Percentiles rank a stretch among this genome's conserved stretches.
These are phyloP conservation scores for Gardenia jasminoides DNA, from an alignment of 257 asterid genomes.

Conservation along the genomic window DNA sequence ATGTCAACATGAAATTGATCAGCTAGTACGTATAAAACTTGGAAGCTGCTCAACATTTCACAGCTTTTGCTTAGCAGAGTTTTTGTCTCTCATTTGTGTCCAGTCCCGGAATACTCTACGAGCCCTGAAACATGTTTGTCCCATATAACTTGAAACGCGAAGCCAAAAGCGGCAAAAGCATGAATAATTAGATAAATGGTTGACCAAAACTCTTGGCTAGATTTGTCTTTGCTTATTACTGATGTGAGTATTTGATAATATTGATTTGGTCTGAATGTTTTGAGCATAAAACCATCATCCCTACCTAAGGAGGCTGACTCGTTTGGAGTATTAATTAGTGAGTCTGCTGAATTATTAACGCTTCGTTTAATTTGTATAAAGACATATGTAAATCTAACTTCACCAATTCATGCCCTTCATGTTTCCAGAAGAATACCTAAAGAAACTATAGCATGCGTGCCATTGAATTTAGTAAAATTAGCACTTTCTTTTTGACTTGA, in stretches of 20 bases:
- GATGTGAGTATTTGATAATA: neutral
- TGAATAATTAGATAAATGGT: too few species aligned
- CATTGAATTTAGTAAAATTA: too few species aligned
- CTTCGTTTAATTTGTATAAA: neutral
- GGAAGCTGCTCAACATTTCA: neutral
- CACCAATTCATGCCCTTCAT: neutral
- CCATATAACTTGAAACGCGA: neutral
- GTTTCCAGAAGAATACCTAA: neutral
- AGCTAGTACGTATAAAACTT: neutral
- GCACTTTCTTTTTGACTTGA: neutral
- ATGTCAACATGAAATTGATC: neutral
- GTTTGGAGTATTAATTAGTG: constrained; percentile 2
- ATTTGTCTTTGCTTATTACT: too few species aligned
- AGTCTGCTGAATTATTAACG: neutral
- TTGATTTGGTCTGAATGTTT: neutral
- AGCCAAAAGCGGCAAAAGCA: constrained; percentile 11
- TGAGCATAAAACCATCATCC: neutral
- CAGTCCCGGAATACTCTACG: too few species aligned
- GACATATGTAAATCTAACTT: neutral
- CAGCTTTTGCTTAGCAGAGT: constrained; percentile 21
- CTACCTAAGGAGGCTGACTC: neutral
- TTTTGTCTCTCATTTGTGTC: constrained; percentile 29
- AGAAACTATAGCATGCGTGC: too few species aligned
- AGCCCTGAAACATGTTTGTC: constrained; percentile 2
- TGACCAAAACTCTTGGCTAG: neutral